Evolutionary conservation across 768 basidiomycete genomes (phyloP), one percentile per base, ranked within the genome.

Genomic region (Suillus variegatus): DNA sequence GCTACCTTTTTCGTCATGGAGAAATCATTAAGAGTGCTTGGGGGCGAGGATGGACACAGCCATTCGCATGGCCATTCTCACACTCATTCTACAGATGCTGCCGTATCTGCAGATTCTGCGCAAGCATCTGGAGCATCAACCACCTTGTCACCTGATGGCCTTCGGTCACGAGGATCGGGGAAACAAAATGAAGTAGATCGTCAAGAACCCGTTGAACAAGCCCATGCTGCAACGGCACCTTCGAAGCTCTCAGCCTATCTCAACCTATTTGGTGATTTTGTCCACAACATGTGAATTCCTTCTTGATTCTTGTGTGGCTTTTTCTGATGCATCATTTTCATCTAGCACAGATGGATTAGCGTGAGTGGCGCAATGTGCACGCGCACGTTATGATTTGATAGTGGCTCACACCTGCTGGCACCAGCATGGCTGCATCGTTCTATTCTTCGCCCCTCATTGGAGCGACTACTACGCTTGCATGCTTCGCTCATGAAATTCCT

Each of bases 391-490:
- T 49, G 32, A 44, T 36, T 60, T 38, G 44, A 38, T 64, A 56
- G 56, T 64, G 60, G 10, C 36, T 60, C 52, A 36, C 43, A 64
- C 38, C 35, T 46, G 54, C 60, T 55, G 54, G 41, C 8, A 46
- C 28, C 69, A 94, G 93, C 40, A 95, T 97, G 92, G 91, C 94
- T 18, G 94, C 95, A 61, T 94, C 93, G n/a, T 97, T 96, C 82
- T 96, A 96, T 75, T 94, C 93, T n/a, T 93, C 92, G 41, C 95
- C 95, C 4, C 81, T 95, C 65, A 93, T 97, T 67, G 95, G 95
- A 51, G 94, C 95, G 43, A 95, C 94, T 51, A 96, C 94, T 3
- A 95, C 94, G n/a, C 84, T 97, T 55, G 95, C 95, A 32, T 96
- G 94, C 74, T 97, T 96, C 73, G 93, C 93, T 2, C 94, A 97